Evolutionary conservation across 2,329 filamentous ascomycete species (phyloP), one percentile per base, ranked within the genome.

Genomic region (Sclerotinia spermophila): DNA sequence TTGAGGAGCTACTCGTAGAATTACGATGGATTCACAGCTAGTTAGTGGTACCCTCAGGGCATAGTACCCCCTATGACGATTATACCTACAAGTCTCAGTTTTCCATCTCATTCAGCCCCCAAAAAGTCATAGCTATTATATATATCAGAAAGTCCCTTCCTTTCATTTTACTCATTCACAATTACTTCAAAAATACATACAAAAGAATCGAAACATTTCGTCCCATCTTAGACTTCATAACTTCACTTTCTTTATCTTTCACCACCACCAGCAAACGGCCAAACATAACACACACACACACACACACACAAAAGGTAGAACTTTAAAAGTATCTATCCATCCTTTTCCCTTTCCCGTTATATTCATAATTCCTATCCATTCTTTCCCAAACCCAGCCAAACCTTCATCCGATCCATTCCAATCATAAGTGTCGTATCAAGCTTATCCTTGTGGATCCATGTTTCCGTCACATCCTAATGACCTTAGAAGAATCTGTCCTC

Each of bases 171-270:
- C 33, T 38, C 45, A 30, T 53, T 53, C 62, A 65, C 45, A 40
- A 65, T 40, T 65, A 65, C 51, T 65, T 65, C 62, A 65, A 65
- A 60, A 65, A 65, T 65, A 65, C 44, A 65, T 65, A 65, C 62
- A 65, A 27, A 65, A 65, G 62, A 65, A 65, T 65, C 33, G 62
- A 53, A 53, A 65, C 33, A 51, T 53, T n/a, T 65, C 62, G 24
- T 65, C 62, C 33, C 62, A 40, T 65, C 62, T 53, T 35, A 40
- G n/a, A 40, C 33, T 53, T 51, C 33, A 11, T 5, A 53, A 40
- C 35, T 11, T 40, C 45, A 53, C 33, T 27, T 27, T 53, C 61
- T 65, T 65, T 3, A 5, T 38, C 61, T 30, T 33, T 40, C 24
- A 27, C 40, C 62, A 48, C 45, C 45, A 53, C 24, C 33, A 53